Base-by-base conservation (phyloP, 2,329 filamentous ascomycete genomes). In the Phialophora expanda region DNA sequence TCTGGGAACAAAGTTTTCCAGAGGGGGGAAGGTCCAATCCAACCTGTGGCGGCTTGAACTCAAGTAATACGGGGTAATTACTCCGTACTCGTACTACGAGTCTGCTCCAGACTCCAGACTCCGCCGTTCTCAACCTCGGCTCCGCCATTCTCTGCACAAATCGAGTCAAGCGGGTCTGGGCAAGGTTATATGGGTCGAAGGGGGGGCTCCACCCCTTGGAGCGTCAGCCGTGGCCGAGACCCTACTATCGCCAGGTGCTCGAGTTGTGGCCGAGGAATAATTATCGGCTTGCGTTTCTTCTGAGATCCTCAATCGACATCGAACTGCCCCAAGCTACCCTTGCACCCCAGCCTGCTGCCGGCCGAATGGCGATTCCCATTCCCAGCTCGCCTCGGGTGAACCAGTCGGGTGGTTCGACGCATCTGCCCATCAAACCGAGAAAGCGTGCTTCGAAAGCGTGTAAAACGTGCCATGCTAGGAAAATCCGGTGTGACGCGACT, bases 401-500 rank as follows among this genome's bases (percentile, higher is more conserved):
- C 17, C 38, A 44, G 38, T 44, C 8, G 38, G 38, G 14, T n/a
- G 17, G 5, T n/a, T 44, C 5, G 17, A 44, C 38, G 5, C 38
- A 44, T 44, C 1, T 44, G 38, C 38, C 38, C 38, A 17, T n/a
- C 14, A n/a, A n/a, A 20, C 38, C 38, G 17, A 44, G 38, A 44
- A 44, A 44, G n/a, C 17, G 38, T n/a, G 38, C 38, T 44, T n/a
- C 38, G 38, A 44, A 44, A n/a, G 38, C 17, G 38, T 44, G 38
- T n/a, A 44, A 44, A n/a, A n/a, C 38, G 38, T 56, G 54, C 22
- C 54, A 56, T 38, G 53, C 53, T 5, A 30, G 53, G 17, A 56
- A 56, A 56, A 34, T 56, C 17, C 53, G 53, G 24, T 56, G 53
- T 34, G 34, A 56, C 22, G 53, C 53, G 14, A 34, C 28, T 56